Percentiles rank a stretch among this genome's conserved stretches.
phyloP scores from a whole-genome alignment of 805 yeast genomes.

The Jamesozyma spencerorum region DNA sequence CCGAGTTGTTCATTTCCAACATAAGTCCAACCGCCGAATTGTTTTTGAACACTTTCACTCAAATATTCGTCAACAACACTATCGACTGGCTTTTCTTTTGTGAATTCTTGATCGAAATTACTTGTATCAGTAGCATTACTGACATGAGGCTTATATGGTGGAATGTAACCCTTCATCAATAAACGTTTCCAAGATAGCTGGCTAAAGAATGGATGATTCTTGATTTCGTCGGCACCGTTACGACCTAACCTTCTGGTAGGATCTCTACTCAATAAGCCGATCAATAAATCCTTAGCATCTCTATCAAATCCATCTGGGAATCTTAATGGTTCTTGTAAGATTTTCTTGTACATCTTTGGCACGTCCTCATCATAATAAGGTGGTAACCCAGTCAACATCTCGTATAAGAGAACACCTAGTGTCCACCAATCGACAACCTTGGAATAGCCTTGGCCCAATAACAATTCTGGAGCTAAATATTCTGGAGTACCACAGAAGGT shows the following conservation, averaged over 20 bases:
- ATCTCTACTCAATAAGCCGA: slow-evolving; percentile 71
- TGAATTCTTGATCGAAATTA: slow-evolving; percentile 86
- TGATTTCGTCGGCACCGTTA: slow-evolving; percentile 77
- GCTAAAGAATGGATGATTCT: slow-evolving; percentile 73
- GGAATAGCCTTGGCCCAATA: slow-evolving; percentile 88
- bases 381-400: slow-evolving; percentile 94
- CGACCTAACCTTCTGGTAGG: slow-evolving; percentile 70
- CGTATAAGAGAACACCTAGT: slow-evolving; percentile 83
- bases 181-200: slow-evolving; percentile 86
- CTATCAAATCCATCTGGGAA: slow-evolving; percentile 84
- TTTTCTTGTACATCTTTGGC: slow-evolving; percentile 87
- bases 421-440: slow-evolving; percentile 99
- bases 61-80: slow-evolving; percentile 88
- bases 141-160: slow-evolving; percentile 92
- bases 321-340: slow-evolving; percentile 75
- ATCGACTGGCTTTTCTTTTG: slow-evolving; percentile 87
- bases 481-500: slow-evolving; percentile 99
- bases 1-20: slow-evolving; percentile 53
- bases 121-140: slow-evolving; percentile 80
- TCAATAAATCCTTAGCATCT: slow-evolving; percentile 74
- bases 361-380: slow-evolving; percentile 95
- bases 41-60: slow-evolving; percentile 92
- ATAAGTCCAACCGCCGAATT: slow-evolving; percentile 98
- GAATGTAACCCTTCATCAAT: slow-evolving; percentile 77
- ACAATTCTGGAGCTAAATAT: slow-evolving; percentile 88